Evolutionary conservation across 352 stramenopile genomes (phyloP).

Genomic region (Paralagenidium karlingii): DNA sequence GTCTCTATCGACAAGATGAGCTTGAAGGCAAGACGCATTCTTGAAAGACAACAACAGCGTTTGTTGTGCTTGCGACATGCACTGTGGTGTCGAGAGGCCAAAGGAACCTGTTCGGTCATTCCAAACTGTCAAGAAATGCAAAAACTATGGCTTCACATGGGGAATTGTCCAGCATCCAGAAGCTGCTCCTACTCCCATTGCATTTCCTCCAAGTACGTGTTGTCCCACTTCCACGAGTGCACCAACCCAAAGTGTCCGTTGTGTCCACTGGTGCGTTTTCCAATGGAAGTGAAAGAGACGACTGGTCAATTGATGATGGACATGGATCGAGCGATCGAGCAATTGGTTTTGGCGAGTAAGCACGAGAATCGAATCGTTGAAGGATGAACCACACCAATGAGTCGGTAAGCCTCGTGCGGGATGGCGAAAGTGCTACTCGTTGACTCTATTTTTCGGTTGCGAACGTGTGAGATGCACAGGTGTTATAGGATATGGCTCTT

Average conservation of each 20-base stretch:
- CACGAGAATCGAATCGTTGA: too few species aligned
- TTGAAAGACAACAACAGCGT: constrained; percentile 97
- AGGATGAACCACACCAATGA: too few species aligned
- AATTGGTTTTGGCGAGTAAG: too few species aligned
- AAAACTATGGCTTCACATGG: constrained; percentile 97
- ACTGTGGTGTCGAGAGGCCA: constrained; percentile 94
- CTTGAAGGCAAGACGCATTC: constrained; percentile 83
- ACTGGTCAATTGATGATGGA: constrained; percentile 74
- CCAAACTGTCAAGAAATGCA: constrained; percentile 97
- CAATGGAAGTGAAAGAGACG: constrained; percentile 92
- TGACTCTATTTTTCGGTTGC: too few species aligned
- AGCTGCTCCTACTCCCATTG: constrained; percentile 96
- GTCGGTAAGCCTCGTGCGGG: too few species aligned
- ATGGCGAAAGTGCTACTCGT: too few species aligned
- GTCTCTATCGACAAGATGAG: constrained; percentile 59
- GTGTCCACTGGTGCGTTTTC: constrained; percentile 94
- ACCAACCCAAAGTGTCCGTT: constrained; percentile 95
- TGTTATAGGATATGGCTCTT: too few species aligned
- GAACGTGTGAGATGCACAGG: too few species aligned
- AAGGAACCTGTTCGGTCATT: constrained; percentile 89
- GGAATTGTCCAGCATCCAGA: constrained; percentile 92
- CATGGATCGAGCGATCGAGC: constrained; percentile 53
- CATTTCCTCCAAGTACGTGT: constrained; percentile 97
- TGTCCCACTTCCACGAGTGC: constrained; percentile 98
- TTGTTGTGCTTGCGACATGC: constrained; percentile 96